Evolutionary conservation across 257 asterid genomes (phyloP).

Genomic region (Lycium ferocissimum): DNA sequence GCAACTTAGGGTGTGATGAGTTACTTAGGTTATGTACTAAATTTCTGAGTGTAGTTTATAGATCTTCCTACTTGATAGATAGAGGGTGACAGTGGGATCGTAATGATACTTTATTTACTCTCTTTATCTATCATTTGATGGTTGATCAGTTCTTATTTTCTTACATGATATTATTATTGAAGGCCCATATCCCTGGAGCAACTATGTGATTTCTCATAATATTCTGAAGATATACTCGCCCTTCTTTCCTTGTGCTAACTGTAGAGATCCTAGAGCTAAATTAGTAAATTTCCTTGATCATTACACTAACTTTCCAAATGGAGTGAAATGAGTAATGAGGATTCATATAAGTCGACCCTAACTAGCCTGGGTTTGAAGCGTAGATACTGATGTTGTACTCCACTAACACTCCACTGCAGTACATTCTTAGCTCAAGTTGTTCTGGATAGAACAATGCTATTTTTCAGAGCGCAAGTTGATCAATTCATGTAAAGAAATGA

Average conservation of each 20-base stretch:
- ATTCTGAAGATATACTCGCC: not conserved
- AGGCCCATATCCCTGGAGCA: not conserved
- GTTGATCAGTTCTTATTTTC: not conserved
- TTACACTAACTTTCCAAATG: not conserved
- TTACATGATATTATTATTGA: not conserved
- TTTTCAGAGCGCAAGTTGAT: not conserved
- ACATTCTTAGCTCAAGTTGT: not conserved
- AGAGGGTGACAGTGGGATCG: not conserved
- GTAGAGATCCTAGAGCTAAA: not conserved
- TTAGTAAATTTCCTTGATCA: not conserved
- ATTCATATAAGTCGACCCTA: not conserved
- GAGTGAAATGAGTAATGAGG: not conserved
- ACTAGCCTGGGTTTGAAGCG: not conserved
- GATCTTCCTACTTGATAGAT: not conserved
- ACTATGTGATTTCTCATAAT: not conserved
- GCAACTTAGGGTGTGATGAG: not conserved
- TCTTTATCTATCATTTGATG: not conserved
- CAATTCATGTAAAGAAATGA: not conserved
- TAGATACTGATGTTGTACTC: slow-evolving; percentile 10
- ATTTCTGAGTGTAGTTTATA: not conserved
- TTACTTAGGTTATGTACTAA: not conserved
- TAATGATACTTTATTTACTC: not conserved
- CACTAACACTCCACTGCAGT: not conserved
- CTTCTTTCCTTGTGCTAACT: not conserved
- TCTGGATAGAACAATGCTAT: not conserved